These are phyloP conservation scores for Nothophytophthora sp. DNA, from an alignment of 352 stramenopile species.

Conservation along the genomic window DNA sequence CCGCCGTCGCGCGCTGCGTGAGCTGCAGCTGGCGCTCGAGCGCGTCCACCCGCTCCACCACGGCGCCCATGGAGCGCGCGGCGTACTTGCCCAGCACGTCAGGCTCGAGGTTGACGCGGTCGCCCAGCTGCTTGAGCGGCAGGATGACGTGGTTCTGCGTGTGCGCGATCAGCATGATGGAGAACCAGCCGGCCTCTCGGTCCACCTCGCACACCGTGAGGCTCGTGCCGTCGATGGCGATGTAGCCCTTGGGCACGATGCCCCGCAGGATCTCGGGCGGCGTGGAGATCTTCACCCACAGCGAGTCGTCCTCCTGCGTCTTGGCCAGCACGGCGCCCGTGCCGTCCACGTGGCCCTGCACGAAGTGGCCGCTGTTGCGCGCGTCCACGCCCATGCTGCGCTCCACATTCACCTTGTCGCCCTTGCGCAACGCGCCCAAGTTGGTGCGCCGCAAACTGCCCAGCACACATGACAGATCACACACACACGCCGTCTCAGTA, in stretches of 20 bases:
- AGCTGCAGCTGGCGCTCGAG: constrained; percentile 55
- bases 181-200: constrained; percentile 91
- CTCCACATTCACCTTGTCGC: constrained; percentile 96
- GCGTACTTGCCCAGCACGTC: constrained; percentile 94
- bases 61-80: constrained; percentile 63
- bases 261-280: constrained; percentile 87
- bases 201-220: constrained; percentile 97
- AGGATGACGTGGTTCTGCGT: constrained; percentile 98
- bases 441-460: constrained; percentile 91
- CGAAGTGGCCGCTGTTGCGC: constrained; percentile 98
- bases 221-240: constrained; percentile 98
- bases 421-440: constrained; percentile 62
- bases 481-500: no score
- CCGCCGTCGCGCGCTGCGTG: constrained; percentile 26
- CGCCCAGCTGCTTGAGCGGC: constrained; percentile 89
- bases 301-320: constrained; percentile 93
- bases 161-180: constrained; percentile 99
- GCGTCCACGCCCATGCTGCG: constrained; percentile 87
- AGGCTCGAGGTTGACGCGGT: constrained; percentile 91
- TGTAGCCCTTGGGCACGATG: constrained; percentile 94
- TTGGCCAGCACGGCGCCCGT: constrained; percentile 91
- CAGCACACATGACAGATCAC: not conserved
- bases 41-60: constrained; percentile 59
- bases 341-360: constrained; percentile 98
- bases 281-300: constrained; percentile 94